Percentiles rank a stretch among this genome's conserved stretches.
These are phyloP conservation scores for Tolypocladium nubicola DNA, from an alignment of 2,329 filamentous ascomycete species.

Conservation along the genomic window DNA sequence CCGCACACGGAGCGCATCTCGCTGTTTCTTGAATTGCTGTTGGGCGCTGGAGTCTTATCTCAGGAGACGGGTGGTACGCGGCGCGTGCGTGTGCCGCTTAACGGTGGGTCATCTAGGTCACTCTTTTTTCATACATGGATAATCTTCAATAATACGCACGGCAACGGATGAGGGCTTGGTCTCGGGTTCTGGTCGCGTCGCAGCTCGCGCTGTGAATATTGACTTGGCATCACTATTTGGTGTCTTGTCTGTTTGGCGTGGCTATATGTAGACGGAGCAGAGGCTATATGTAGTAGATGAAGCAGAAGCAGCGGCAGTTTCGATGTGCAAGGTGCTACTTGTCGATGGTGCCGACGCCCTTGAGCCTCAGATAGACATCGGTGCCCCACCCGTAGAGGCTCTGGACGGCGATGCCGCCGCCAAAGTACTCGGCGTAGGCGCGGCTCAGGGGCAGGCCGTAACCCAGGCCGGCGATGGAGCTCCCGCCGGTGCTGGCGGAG, in stretches of 20 bases:
- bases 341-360: constrained; percentile 48
- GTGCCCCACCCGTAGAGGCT: constrained; percentile 88
- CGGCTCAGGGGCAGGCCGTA: constrained; percentile 86
- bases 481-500: constrained; percentile 58
- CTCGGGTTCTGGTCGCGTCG: neutral
- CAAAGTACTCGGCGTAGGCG: constrained; percentile 97
- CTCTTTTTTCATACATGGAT: neutral
- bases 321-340: neutral
- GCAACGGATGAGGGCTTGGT: neutral
- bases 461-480: constrained; percentile 83
- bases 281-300: neutral
- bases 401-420: constrained; percentile 89
- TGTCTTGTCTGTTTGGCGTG: neutral
- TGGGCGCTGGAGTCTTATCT: neutral
- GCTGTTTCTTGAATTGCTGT: neutral
- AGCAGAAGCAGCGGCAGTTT: neutral
- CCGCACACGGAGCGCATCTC: neutral
- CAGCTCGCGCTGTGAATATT: neutral
- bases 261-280: neutral
- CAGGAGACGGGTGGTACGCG: neutral
- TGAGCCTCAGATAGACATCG: constrained; percentile 56
- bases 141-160: neutral
- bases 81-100: neutral
- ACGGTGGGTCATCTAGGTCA: neutral
- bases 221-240: neutral